Evolutionary conservation across 352 stramenopile species (phyloP).

Genomic region (Thalassiosira sp.): DNA sequence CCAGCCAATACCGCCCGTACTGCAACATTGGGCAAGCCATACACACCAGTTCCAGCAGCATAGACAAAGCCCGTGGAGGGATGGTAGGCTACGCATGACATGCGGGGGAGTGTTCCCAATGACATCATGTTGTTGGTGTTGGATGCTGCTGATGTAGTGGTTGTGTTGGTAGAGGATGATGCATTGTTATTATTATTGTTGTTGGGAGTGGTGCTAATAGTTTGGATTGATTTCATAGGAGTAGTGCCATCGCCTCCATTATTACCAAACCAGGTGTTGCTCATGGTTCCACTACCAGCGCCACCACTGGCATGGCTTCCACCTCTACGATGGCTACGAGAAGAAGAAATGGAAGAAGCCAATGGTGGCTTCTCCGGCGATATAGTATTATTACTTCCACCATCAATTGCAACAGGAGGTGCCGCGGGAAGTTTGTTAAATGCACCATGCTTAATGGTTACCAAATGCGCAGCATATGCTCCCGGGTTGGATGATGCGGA

Average conservation of each 20-base stretch:
- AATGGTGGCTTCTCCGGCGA: neutral
- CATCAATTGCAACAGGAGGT: neutral
- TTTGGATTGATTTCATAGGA: neutral
- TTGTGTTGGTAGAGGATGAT: too few species aligned
- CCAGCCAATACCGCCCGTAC: constrained; percentile 19
- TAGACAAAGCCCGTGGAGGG: constrained; percentile 60
- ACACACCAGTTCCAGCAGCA: constrained; percentile 53
- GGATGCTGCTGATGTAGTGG: too few species aligned
- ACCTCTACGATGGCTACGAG: neutral
- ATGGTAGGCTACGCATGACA: constrained; percentile 70
- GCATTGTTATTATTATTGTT: neutral
- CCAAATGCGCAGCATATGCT: constrained; percentile 59
- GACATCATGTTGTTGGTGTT: constrained; percentile 11
- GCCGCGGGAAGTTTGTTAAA: constrained; percentile 59
- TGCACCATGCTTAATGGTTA: constrained; percentile 59
- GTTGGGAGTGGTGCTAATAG: neutral
- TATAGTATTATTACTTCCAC: neutral
- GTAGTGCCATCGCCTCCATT: neutral
- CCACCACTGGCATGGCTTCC: neutral
- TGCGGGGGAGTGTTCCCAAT: constrained; percentile 41
- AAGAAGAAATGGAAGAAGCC: neutral
- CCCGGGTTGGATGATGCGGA: constrained; percentile 39
- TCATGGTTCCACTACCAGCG: neutral
- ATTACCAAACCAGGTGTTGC: constrained; percentile 3
- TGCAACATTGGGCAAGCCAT: constrained; percentile 21